These are phyloP conservation scores for Madurella mycetomatis DNA, from an alignment of 2,329 filamentous ascomycete genomes.

Conservation along the genomic window DNA sequence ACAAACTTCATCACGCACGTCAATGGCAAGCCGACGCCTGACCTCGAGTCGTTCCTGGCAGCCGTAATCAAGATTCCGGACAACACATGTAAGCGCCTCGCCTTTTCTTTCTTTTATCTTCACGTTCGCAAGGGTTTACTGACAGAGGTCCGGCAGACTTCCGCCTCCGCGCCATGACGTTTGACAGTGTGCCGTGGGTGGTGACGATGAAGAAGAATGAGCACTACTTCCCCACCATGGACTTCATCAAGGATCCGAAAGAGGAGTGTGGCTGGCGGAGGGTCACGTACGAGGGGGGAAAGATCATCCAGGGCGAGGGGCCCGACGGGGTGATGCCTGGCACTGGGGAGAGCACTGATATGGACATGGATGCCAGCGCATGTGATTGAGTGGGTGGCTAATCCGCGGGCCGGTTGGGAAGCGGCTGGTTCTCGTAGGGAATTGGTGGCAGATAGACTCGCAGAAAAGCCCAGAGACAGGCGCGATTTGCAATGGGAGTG, in stretches of 20 bases:
- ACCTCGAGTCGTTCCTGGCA: constrained; percentile 73
- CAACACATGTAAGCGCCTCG: constrained; percentile 68
- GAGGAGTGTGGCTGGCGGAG: constrained; percentile 60
- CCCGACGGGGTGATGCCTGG: constrained; percentile 44
- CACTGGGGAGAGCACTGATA: constrained; percentile 34
- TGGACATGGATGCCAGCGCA: constrained; percentile 20
- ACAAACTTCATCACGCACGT: constrained; percentile 98
- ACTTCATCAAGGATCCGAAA: constrained; percentile 60
- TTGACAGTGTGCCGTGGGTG: constrained; percentile 98
- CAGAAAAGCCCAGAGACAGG: no score
- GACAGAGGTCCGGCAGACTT: constrained; percentile 57
- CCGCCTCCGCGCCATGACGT: constrained; percentile 93
- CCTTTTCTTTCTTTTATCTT: background rate
- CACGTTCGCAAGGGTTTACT: background rate
- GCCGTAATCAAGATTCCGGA: constrained; percentile 86
- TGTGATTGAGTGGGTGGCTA: background rate
- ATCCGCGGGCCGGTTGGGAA: no score
- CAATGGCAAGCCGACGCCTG: constrained; percentile 79
- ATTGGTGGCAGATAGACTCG: no score
- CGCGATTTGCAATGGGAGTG: no score
- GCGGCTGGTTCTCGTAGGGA: no score
- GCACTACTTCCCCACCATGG: constrained; percentile 78
- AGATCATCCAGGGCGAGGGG: constrained; percentile 51
- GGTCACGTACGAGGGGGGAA: constrained; percentile 56
- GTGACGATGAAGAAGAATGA: constrained; percentile 99